Evolutionary conservation across 2,329 filamentous ascomycete genomes (phyloP).

Genomic region (Aspergillus awamori): DNA sequence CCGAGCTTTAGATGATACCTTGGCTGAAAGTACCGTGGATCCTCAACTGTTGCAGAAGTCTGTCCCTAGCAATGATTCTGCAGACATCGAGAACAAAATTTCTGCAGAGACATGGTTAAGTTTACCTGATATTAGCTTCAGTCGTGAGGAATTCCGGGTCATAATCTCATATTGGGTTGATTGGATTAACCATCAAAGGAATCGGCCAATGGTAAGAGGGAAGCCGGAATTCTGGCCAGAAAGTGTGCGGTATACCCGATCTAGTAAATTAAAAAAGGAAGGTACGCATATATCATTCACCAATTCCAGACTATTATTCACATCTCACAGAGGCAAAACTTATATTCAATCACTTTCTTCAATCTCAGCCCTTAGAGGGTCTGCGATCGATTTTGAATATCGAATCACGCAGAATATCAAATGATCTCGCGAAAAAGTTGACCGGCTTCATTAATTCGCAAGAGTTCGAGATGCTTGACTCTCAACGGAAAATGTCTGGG

Average conservation of each 20-base stretch:
- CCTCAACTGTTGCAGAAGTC: not conserved
- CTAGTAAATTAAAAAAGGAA: not conserved
- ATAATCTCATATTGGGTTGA: not conserved
- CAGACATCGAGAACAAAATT: not conserved
- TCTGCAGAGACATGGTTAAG: not conserved
- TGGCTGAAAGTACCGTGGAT: not conserved
- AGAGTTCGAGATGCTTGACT: too few species aligned
- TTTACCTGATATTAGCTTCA: not conserved
- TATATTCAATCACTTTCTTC: too few species aligned
- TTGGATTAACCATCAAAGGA: not conserved
- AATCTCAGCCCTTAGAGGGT: too few species aligned
- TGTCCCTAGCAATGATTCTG: not conserved
- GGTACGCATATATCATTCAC: not conserved
- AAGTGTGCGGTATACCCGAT: not conserved
- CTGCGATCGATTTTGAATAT: too few species aligned
- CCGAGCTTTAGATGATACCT: not conserved
- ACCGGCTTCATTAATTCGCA: too few species aligned
- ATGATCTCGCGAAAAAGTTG: too few species aligned
- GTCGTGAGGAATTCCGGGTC: not conserved
- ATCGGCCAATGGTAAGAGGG: not conserved
- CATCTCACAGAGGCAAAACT: too few species aligned
- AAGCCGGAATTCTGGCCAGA: not conserved
- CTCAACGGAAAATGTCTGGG: too few species aligned
- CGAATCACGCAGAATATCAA: too few species aligned
- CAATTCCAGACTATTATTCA: not conserved